Conservation (phyloP, 2,329 filamentous ascomycete genomes). For the Sporothrix globosa region DNA sequence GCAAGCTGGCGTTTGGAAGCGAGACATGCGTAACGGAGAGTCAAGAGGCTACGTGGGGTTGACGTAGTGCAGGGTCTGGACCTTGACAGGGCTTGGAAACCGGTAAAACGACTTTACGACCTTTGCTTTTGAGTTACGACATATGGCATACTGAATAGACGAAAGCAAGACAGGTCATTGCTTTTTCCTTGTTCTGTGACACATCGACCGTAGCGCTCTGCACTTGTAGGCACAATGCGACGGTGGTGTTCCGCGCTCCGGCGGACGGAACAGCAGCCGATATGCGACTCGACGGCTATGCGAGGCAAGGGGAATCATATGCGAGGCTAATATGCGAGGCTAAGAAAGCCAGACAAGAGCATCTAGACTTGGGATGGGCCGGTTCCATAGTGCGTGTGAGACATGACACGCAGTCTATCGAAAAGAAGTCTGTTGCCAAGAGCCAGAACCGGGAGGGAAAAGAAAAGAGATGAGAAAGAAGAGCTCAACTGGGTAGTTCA, state of each 20-base stretch:
- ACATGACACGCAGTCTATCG: conserved; percentile 6
- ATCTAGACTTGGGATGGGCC: background rate
- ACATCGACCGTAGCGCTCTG: no score
- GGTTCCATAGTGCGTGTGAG: background rate
- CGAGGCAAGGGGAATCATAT: conserved; percentile 9
- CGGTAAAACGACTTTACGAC: background rate
- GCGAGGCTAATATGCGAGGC: background rate
- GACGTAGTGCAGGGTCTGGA: background rate
- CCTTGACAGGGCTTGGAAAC: background rate
- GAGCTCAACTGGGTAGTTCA: background rate
- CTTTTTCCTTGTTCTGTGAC: no score
- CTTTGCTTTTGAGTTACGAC: background rate
- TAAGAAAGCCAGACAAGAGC: no score
- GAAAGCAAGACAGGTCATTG: no score
- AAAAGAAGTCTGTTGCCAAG: background rate
- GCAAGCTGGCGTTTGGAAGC: conserved; percentile 9
- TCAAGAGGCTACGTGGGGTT: background rate
- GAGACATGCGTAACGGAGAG: background rate
- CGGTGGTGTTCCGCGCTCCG: background rate
- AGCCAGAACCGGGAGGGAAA: background rate
- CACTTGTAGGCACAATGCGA: background rate
- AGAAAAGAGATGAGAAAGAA: background rate
- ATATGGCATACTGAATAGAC: no score
- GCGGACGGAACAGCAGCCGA: background rate
- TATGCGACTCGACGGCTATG: conserved; percentile 1